Percentiles rank a stretch among this genome's conserved stretches.
phyloP scores from a whole-genome alignment of 345 rosid species.

The Hevea brasiliensis region DNA sequence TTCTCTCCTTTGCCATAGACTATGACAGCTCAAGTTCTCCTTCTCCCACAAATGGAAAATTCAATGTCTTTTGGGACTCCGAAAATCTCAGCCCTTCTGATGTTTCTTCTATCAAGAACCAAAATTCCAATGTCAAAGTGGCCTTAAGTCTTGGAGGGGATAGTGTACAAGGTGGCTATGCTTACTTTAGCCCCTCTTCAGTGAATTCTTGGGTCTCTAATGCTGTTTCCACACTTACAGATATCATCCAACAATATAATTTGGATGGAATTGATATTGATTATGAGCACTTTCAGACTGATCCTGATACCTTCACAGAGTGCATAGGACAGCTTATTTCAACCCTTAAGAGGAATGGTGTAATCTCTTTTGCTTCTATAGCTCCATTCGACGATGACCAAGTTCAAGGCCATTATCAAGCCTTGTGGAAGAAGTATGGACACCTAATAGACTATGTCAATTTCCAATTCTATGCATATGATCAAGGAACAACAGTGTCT shows the following conservation, averaged over 20 bases:
- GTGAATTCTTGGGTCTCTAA: constrained; percentile 14
- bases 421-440: constrained; percentile 14
- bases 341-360: constrained; percentile 7
- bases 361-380: constrained; percentile 14
- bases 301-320: neutral
- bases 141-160: constrained; percentile 17
- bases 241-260: constrained; percentile 6
- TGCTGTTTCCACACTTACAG: constrained; percentile 13
- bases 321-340: constrained; percentile 10
- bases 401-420: constrained; percentile 12
- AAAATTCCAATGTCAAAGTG: constrained; percentile 10
- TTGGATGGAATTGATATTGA: constrained; percentile 18
- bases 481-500: neutral
- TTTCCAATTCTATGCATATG: constrained; percentile 18
- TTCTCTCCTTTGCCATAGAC: constrained; percentile 16
- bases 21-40: constrained; percentile 16
- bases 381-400: constrained; percentile 11
- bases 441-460: constrained; percentile 7
- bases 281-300: constrained; percentile 13
- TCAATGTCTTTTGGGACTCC: constrained; percentile 16
- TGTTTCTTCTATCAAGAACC: constrained; percentile 11
- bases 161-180: neutral
- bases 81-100: constrained; percentile 10
- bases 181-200: constrained; percentile 7
- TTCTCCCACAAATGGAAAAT: constrained; percentile 16